Evolutionary conservation across 208 protist species (phyloP), one percentile per base, ranked within the genome.

Genomic region (Tritrichomonas foetus): DNA sequence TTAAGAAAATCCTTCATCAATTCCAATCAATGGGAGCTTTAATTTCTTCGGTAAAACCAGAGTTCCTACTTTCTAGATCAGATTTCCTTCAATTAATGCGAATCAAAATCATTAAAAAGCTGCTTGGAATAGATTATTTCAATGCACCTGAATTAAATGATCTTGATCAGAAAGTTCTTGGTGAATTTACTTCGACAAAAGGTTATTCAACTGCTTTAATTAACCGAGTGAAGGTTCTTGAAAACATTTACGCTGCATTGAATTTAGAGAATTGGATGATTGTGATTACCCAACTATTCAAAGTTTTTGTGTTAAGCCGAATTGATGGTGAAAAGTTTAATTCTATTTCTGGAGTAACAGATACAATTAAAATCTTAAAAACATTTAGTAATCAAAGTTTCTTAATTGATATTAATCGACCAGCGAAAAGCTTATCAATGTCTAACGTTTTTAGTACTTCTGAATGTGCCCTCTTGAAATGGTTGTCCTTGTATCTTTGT

Each of bases 81-180:
- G 78, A 89, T 57, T 89, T 89, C 30, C 14, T 89, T 89, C 41
- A 57, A 41, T 27, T 89, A n/a, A 57, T 89, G 47, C 13, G n/a
- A 14, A 13, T 2, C 8, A 53, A 89, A 36, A 89, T 89, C 47
- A 57, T 57, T 8, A 57, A 89, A n/a, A 44, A 89, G 30, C 47
- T 89, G 33, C 30, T 89, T 16, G 78, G 78, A 61, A 89, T 89
- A 57, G 78, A 89, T 36, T 53, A 89, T n/a, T 89, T 89, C 41
- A 49, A 49, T 57, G 78, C 78, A 44, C 78, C 78, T 3, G 47
- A 89, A 20, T 14, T 89, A 36, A 20, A 44, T 20, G 13, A 36
- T 47, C 33, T 89, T 39, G 47, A 89, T 89, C 47, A 44, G 22
- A 89, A 89, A 20, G 47, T 20, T 16, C 39, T 89, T 20, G 57